Evolutionary conservation across 225 moss, liverwort and hornwort species (phyloP), one percentile per base, ranked within the genome.

Genomic region (Asterella californica): DNA sequence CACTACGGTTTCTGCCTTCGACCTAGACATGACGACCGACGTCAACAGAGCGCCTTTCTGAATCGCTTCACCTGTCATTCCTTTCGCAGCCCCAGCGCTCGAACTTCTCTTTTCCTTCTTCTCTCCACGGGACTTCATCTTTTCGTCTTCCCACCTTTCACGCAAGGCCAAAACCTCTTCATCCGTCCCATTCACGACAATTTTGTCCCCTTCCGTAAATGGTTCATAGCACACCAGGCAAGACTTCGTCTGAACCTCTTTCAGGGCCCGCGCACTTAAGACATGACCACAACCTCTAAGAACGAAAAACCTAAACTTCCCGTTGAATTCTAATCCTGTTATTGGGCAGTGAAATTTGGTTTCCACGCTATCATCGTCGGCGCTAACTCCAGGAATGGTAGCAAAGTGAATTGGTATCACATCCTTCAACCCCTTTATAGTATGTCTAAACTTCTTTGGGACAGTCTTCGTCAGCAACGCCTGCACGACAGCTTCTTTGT

Each of bases 271-370:
- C 2, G 95, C 94, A 78, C 94, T 97, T 70, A 97, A 81, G 34
- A 97, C 94, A 63, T 97, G 94, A 11, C 97, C 97, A 78, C 94
- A 97, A 49, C 88, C 83, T 77, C 90, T 86, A 18, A 97, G 83
- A 42, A 89, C 93, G 78, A 89, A 83, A 52, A 97, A 97, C 68
- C 90, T 94, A 42, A 94, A 99, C 76, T 91, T 99, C 11, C 94
- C 97, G 48, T 99, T 99, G 3, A 99, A 78, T 77, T 99, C 94
- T 49, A 81, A 80, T 9, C 94, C 92, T 50, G 94, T 94, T 15
- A 99, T 77, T 17, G 97, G 94, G 73, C 97, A 99, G 32, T 94
- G 93, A 34, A 99, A 99, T 83, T 99, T 94, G 77, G 93, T 92
- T 46, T 93, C 91, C 2, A 93, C 90, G 21, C 77, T 87, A 0